Base-by-base conservation (phyloP, 805 yeast genomes). In the Candida ovalis region DNA sequence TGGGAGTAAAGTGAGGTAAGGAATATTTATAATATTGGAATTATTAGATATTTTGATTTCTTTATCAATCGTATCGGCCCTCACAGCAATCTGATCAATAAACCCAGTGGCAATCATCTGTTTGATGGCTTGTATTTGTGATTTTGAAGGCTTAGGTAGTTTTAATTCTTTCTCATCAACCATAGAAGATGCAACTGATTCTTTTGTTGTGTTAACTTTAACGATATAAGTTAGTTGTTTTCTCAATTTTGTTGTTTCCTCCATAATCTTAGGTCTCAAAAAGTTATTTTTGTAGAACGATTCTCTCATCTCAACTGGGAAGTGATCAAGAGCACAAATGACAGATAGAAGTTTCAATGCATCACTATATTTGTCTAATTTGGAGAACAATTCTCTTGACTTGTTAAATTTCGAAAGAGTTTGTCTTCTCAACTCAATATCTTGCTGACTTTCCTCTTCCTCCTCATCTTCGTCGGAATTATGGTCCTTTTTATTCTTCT, bases 91-190 rank as follows among this genome's bases (percentile, higher is more conserved):
- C 61, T 88, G 96, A 64, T 94, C 99, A 36, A 94, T 75, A 59
- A 87, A 94, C 0, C 98, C 99, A 0, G 97, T 84, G 5, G 96
- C 80, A 3, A 92, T 74, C 82, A 94, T 91, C 67, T 94, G 99
- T 60, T 89, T 91, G 52, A 94, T 67, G 0, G 94, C 86, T 45
- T 81, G 77, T 4, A 89, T 62, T 68, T 94, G 99, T 5, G 68
- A 62, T 33, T 79, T 77, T 8, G 76, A 68, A 0, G 97, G 97
- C 6, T 86, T 78, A 0, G 73, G 78, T n/a, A 87, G 67, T 60
- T 74, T 80, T 56, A 81, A 54, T 13, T 76, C 80, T 10, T 66
- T 63, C 13, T 66, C 63, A 9, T 66, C 72, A 2, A 61, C 51
- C 3, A 59, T 67, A 6, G 73, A 72, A 2, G 70, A 71, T 1